phyloP scores from a whole-genome alignment of 192 early-diverging fungal genomes.

The Ramicandelaber brevisporus region DNA sequence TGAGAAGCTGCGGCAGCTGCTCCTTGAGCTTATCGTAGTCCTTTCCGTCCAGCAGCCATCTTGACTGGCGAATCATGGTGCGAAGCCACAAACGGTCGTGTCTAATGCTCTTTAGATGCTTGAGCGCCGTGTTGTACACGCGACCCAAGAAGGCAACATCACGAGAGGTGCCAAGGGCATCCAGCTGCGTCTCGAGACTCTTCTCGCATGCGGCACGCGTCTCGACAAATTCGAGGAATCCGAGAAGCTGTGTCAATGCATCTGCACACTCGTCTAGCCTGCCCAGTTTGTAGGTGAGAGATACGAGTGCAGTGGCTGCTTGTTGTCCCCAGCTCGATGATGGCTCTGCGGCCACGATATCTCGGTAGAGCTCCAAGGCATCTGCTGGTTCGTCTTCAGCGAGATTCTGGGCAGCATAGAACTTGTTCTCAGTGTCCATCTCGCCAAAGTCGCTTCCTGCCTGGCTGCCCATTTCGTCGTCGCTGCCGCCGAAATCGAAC shows the following conservation, averaged over 20 bases:
- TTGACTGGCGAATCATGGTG: constrained; percentile 12
- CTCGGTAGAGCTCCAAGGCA: constrained; percentile 6
- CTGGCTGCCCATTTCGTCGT: too few species aligned
- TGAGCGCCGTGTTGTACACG: constrained; percentile 10
- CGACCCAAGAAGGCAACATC: constrained; percentile 3
- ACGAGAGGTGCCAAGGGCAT: constrained; percentile 4
- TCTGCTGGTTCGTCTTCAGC: constrained; percentile 8
- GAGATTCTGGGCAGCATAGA: constrained; percentile 17
- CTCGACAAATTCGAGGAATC: constrained; percentile 5
- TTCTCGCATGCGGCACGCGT: constrained; percentile 14
- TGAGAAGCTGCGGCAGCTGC: constrained; percentile 5
- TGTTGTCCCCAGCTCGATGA: constrained; percentile 14
- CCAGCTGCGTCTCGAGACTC: constrained; percentile 17
- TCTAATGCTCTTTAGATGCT: constrained; percentile 7
- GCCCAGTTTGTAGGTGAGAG: constrained; percentile 5
- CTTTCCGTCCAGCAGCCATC: constrained; percentile 8
- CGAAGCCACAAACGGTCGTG: constrained; percentile 14
- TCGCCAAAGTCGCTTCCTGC: constrained; percentile 6
- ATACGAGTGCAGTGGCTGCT: constrained; percentile 15
- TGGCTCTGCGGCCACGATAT: constrained; percentile 2
- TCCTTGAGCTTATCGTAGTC: constrained; percentile 3
- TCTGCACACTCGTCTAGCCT: constrained; percentile 3
- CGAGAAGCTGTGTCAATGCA: constrained; percentile 10
- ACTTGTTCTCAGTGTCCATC: constrained; percentile 12
- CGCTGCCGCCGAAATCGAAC: constrained; percentile 13